Evolutionary conservation across 2,329 filamentous ascomycete species (phyloP).

Genomic region (Hymenoscyphus occultus): DNA sequence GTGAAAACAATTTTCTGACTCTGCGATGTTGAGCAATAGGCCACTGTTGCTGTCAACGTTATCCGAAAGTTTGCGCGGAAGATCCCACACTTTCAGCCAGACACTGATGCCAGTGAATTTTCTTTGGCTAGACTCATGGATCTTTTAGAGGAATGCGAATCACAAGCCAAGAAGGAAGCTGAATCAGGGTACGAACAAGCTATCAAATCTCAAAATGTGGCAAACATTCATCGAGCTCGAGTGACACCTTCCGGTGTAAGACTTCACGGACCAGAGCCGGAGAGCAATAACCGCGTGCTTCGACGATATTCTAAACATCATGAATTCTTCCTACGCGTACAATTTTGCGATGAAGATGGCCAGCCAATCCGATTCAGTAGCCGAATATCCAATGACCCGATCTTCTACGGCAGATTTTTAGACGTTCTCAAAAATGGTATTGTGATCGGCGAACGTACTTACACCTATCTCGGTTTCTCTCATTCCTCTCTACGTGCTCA

Average conservation of each 20-base stretch:
- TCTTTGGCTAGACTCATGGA: conserved; percentile 41
- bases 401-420: conserved; percentile 60
- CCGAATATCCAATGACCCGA: conserved; percentile 50
- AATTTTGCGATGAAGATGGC: conserved; percentile 73
- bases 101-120: conserved; percentile 3
- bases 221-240: conserved; percentile 28
- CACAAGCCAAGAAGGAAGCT: conserved; percentile 29
- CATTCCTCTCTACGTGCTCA: conserved; percentile 74
- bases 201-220: conserved; percentile 24
- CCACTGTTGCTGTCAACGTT: not conserved
- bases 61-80: conserved; percentile 6
- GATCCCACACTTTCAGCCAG: conserved; percentile 7
- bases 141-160: conserved; percentile 43
- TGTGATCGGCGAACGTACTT: conserved; percentile 59
- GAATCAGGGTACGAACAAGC: conserved; percentile 24
- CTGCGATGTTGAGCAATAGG: conserved; percentile 1
- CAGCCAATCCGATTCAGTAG: conserved; percentile 52
- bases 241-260: conserved; percentile 59
- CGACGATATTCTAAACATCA: conserved; percentile 59
- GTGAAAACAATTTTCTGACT: conserved; percentile 13
- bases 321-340: conserved; percentile 66
- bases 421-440: conserved; percentile 57
- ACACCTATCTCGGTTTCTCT: conserved; percentile 72
- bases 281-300: conserved; percentile 68
- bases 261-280: conserved; percentile 60